Percentiles rank a stretch among this genome's conserved stretches.
Conservation (phyloP, 2,329 filamentous ascomycete species). For the Neofusicoccum cordaticola region DNA sequence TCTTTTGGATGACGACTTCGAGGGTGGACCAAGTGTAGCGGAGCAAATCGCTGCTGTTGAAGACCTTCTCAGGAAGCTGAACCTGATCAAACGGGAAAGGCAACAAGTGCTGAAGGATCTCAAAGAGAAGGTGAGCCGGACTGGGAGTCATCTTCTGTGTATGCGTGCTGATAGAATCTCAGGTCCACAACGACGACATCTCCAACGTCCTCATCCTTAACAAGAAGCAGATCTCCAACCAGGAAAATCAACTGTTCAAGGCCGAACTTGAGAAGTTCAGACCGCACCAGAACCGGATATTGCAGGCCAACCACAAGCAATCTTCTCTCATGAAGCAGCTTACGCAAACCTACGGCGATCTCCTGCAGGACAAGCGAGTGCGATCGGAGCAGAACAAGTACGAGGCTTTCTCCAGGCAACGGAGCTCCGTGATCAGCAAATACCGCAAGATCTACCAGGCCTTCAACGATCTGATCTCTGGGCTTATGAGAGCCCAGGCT, state of each 20-base stretch:
- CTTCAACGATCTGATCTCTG: slow-evolving; percentile 84
- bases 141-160: too few relatives aligned
- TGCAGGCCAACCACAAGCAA: slow-evolving; percentile 95
- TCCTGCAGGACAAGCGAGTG: slow-evolving; percentile 92
- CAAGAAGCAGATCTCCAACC: slow-evolving; percentile 92
- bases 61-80: slow-evolving; percentile 85
- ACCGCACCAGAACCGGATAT: slow-evolving; percentile 82
- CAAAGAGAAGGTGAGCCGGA: slow-evolving; percentile 79
- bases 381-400: slow-evolving; percentile 94
- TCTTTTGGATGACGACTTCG: slow-evolving; percentile 89
- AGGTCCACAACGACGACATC: slow-evolving; percentile 96
- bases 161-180: slow-evolving; percentile 16
- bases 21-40: slow-evolving; percentile 73
- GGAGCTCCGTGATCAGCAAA: slow-evolving; percentile 74
- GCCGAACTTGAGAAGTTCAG: slow-evolving; percentile 97
- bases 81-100: slow-evolving; percentile 86
- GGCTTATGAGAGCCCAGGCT: slow-evolving; percentile 79
- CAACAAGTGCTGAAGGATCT: slow-evolving; percentile 92
- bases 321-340: slow-evolving; percentile 92
- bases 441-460: slow-evolving; percentile 92
- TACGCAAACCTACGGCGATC: slow-evolving; percentile 77
- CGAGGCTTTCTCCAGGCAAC: slow-evolving; percentile 79
- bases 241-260: slow-evolving; percentile 89
- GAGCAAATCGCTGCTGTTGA: slow-evolving; percentile 90
- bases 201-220: slow-evolving; percentile 96